These are phyloP conservation scores for Fusarium chlamydosporum DNA, from an alignment of 2,329 filamentous ascomycete genomes.

Conservation along the genomic window DNA sequence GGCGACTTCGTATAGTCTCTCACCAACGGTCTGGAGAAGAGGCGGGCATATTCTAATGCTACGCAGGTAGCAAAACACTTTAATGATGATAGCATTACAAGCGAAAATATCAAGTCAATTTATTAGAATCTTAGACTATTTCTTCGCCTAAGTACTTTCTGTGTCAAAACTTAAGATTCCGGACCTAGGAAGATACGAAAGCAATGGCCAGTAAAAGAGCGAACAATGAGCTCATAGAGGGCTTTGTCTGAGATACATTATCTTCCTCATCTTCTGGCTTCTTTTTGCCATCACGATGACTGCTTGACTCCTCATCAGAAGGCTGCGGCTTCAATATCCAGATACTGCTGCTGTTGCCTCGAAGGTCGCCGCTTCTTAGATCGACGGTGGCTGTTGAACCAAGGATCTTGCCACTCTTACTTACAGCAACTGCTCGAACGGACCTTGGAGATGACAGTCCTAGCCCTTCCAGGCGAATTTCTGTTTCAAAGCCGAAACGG, in stretches of 20 bases:
- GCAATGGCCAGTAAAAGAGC: constrained; percentile 28
- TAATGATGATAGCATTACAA: not conserved
- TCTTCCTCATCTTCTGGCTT: constrained; percentile 27
- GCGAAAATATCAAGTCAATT: not conserved
- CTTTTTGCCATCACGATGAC: not conserved
- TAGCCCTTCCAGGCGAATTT: constrained; percentile 23
- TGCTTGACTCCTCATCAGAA: constrained; percentile 6
- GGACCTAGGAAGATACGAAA: constrained; percentile 21
- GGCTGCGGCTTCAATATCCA: constrained; percentile 28
- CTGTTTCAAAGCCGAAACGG: constrained; percentile 43
- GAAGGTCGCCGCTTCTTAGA: constrained; percentile 37
- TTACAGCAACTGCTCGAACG: constrained; percentile 38
- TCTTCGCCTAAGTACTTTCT: constrained; percentile 1
- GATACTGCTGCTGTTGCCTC: constrained; percentile 45
- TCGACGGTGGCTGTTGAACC: constrained; percentile 42
- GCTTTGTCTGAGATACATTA: constrained; percentile 16
- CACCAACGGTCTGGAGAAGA: constrained; percentile 13
- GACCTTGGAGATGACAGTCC: constrained; percentile 18
- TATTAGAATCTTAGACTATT: not conserved
- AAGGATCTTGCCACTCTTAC: constrained; percentile 37
- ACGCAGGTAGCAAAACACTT: not conserved
- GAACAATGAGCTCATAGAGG: constrained; percentile 15
- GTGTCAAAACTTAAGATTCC: not conserved
- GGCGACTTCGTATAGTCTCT: not conserved
- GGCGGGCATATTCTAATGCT: not conserved